phyloP scores from a whole-genome alignment of 768 basidiomycete genomes.

The Psilocybe subaeruginosa region DNA sequence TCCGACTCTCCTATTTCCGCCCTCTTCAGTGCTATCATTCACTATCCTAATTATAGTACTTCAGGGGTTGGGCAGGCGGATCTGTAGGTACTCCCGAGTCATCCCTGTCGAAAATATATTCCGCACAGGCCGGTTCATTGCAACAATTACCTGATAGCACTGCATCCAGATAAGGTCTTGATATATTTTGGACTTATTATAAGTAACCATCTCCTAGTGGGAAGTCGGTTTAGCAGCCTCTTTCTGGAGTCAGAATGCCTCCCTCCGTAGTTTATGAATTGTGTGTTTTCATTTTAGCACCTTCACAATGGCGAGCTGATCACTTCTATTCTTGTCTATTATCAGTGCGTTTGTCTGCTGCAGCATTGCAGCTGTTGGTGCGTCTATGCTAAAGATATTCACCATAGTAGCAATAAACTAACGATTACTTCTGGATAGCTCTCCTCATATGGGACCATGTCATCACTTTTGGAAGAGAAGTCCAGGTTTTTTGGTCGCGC shows the following conservation, averaged over 20 bases:
- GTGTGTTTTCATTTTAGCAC: conserved; percentile 2
- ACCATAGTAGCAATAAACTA: background rate
- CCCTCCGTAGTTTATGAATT: conserved; percentile 16
- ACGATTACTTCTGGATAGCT: conserved; percentile 17
- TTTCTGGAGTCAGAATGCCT: conserved; percentile 2
- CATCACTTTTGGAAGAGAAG: conserved; percentile 29
- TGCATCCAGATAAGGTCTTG: background rate
- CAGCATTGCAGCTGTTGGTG: conserved; percentile 33
- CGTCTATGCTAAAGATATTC: background rate
- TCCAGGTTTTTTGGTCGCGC: conserved; percentile 29
- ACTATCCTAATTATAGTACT: background rate
- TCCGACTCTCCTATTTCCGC: background rate
- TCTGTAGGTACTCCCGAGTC: background rate
- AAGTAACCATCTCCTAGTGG: background rate
- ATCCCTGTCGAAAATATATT: background rate
- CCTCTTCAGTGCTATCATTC: background rate
- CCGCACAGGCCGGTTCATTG: background rate
- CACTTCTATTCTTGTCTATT: background rate
- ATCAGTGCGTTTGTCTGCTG: conserved; percentile 33
- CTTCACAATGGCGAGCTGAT: background rate
- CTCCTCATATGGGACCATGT: conserved; percentile 34
- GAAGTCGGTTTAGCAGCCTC: background rate
- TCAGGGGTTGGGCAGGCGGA: background rate
- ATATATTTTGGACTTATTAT: too few species aligned
- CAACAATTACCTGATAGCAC: background rate